These are phyloP conservation scores for Eimeria sp. DNA, from an alignment of 169 alveolate species.

Conservation along the genomic window DNA sequence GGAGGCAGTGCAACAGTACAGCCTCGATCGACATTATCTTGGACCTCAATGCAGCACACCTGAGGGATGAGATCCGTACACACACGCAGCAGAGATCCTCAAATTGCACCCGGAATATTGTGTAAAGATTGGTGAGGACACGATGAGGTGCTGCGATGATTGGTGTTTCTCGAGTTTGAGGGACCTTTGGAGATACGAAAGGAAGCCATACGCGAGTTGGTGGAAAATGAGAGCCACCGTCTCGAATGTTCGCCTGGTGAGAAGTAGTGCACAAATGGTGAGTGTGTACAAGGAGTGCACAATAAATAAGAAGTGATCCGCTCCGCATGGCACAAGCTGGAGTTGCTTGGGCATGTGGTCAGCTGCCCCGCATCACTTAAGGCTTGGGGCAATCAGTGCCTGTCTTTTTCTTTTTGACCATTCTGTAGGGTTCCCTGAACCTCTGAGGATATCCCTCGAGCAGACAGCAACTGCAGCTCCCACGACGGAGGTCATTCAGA, in stretches of 20 bases:
- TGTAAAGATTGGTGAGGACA: background rate
- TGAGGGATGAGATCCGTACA: background rate
- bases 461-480: background rate
- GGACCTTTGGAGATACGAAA: background rate
- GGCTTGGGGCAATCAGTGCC: slow-evolving; percentile 1
- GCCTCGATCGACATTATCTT: background rate
- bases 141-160: background rate
- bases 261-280: background rate
- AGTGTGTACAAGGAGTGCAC: background rate
- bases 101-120: background rate
- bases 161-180: background rate
- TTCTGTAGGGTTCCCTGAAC: background rate
- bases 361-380: background rate
- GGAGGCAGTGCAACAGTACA: background rate
- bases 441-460: background rate
- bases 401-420: background rate
- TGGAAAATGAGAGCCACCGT: background rate
- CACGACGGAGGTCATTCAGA: background rate
- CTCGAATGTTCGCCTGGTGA: background rate
- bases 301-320: background rate
- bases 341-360: background rate
- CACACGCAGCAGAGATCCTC: background rate
- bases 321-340: background rate
- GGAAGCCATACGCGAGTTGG: background rate
- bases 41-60: background rate